Evolutionary conservation across 2,329 filamentous ascomycete species (phyloP).

Genomic region (Cylindrodendrum hubeiense): DNA sequence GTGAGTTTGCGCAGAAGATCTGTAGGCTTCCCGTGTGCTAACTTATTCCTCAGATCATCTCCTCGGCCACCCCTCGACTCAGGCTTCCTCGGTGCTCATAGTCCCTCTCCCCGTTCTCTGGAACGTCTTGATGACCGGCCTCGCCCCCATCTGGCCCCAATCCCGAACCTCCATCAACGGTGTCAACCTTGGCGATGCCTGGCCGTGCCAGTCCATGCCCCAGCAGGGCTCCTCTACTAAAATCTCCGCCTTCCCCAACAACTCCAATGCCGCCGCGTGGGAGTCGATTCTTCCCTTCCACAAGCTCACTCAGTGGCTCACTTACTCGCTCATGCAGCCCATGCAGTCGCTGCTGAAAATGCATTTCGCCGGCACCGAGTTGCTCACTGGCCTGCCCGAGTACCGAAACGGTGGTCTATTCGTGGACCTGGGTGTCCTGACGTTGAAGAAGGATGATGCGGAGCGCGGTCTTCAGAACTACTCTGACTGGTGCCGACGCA

Average conservation of each 20-base stretch:
- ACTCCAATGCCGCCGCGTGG: slow-evolving; percentile 60
- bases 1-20: slow-evolving; percentile 60
- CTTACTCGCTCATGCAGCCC: slow-evolving; percentile 92
- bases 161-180: slow-evolving; percentile 90
- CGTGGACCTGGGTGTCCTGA: slow-evolving; percentile 85
- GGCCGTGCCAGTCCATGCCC: slow-evolving; percentile 89
- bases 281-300: slow-evolving; percentile 91
- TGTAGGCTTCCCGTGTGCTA: slow-evolving; percentile 21
- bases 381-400: slow-evolving; percentile 89
- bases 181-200: slow-evolving; percentile 90
- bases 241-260: slow-evolving; percentile 39
- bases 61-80: slow-evolving; percentile 90
- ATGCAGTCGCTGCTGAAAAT: slow-evolving; percentile 86
- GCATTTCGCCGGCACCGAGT: slow-evolving; percentile 82
- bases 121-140: slow-evolving; percentile 88
- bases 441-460: slow-evolving; percentile 76
- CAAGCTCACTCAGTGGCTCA: slow-evolving; percentile 95
- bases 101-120: slow-evolving; percentile 89
- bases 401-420: slow-evolving; percentile 93
- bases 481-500: slow-evolving; percentile 76
- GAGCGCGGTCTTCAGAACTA: slow-evolving; percentile 76
- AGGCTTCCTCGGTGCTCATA: slow-evolving; percentile 89
- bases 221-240: slow-evolving; percentile 59
- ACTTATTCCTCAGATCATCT: slow-evolving; percentile 79
- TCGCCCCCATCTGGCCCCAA: slow-evolving; percentile 89